Evolutionary conservation across 371 early-diverging fungal genomes (phyloP), one percentile per base, ranked within the genome.

Genomic region (Apophysomyces ossiformis): DNA sequence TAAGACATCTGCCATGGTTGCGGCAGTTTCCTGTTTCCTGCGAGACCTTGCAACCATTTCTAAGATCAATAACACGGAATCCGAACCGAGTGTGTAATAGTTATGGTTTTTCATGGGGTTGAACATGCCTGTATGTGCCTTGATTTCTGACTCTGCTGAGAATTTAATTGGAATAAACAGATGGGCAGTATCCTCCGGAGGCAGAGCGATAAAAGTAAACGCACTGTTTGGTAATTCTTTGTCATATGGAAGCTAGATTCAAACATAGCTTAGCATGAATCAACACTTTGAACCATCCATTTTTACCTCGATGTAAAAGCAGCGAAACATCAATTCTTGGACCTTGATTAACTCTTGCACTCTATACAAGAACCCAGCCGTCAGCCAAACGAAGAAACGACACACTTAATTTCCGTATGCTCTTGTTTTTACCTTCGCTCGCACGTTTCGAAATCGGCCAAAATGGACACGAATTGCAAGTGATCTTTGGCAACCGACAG

Each of bases 41-140:
- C 16, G 16, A 57, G 57, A 74, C 38, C 73, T 58, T 32, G 71
- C 77, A 3, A 87, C 69, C 85, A 85, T 85, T 36, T 69, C 71
- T 12, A 72, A 69, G 12, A 87, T 69, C 16, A 79, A 50, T n/a
- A 68, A 64, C 3, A 80, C 74, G 0, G 85, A 74, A 58, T 83
- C 83, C 11, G 70, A 74, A 0, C 85, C 84, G 47, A 87, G 67
- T n/a, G 70, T 68, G 68, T 87, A 85, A 56, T 84, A 85, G 37
- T 79, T 73, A 43, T 69, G 76, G 37, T 81, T 82, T 59, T 83
- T 82, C 45, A 47, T 43, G 0, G 87, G 79, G 45, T 84, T 76
- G 58, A 87, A 87, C 77, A 87, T 87, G 61, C 78, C 79, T 36
- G 78, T 85, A 43, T 87, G 87, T 0, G 87, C 87, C 39, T 72